Base-by-base conservation (phyloP, 2,329 filamentous ascomycete species). In the Nemania sp. region DNA sequence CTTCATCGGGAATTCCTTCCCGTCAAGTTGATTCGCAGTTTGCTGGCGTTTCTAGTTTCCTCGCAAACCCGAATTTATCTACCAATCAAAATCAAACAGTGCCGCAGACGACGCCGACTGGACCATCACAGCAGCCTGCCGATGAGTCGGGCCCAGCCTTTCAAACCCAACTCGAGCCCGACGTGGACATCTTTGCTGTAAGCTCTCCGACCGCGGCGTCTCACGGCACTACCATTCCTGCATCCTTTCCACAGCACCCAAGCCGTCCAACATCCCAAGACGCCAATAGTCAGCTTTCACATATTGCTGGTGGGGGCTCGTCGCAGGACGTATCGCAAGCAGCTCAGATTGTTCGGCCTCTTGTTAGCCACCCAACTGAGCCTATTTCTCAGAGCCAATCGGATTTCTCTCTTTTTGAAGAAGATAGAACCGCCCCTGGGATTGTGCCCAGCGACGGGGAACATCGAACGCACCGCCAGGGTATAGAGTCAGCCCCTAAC, bases 301-400 rank as follows among this genome's bases (percentile, higher is more conserved):
- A 52, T 15, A 47, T 14, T 34, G 40, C 37, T 5, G 45, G 52
- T 46, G 52, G 48, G 24, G 41, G 17, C 24, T 55, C 48, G 26
- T 58, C 59, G 12, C 52, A 51, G 28, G 54, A 44, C 30, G 60
- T 49, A 24, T 67, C 60, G 2, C 68, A 69, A 41, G 61, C 63
- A 30, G 68, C 67, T n/a, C 67, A 69, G 40, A 56, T 68, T 17
- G 61, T 68, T 3, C 47, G 52, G 15, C 61, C 62, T 28, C 43
- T 66, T 6, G 61, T 15, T 42, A 64, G 56, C 42, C 60, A 64
- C n/a, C n/a, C n/a, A n/a, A n/a, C n/a, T n/a, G n/a, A n/a, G n/a
- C n/a, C n/a, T n/a, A n/a, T n/a, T n/a, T n/a, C n/a, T n/a, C n/a
- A n/a, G n/a, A n/a, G n/a, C n/a, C n/a, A n/a, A n/a, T n/a, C n/a